phyloP scores from a whole-genome alignment of 257 asterid genomes.

The Orobanche coerulescens region DNA sequence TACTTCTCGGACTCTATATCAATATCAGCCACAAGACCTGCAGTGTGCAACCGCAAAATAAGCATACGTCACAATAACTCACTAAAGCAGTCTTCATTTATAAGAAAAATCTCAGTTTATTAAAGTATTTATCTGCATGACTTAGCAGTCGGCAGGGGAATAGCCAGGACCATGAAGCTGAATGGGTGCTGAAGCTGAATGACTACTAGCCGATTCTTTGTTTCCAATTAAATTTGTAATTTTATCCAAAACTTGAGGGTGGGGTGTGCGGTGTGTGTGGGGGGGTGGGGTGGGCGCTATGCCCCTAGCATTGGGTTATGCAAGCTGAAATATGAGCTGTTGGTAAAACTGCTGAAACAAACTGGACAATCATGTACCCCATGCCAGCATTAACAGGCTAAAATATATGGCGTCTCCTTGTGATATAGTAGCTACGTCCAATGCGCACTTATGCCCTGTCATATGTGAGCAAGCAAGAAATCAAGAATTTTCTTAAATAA shows the following conservation, averaged over 20 bases:
- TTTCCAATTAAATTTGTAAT: too few species aligned
- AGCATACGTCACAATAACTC: conserved; percentile 17
- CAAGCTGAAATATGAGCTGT: conserved; percentile 1
- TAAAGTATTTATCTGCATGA: conserved; percentile 13
- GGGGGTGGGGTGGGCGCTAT: too few species aligned
- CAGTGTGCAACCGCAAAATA: conserved; percentile 12
- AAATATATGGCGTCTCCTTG: conserved; percentile 63
- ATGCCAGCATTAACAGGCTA: conserved; percentile 88
- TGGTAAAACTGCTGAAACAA: conserved; percentile 10
- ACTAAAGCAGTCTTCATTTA: conserved; percentile 8
- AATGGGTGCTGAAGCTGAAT: too few species aligned
- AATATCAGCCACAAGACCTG: conserved; percentile 94
- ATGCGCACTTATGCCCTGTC: conserved; percentile 69
- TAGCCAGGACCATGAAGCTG: too few species aligned
- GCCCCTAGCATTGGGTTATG: conserved; percentile 19
- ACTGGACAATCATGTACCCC: conserved; percentile 53
- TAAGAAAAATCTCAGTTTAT: neutral
- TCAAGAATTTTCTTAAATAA: conserved; percentile 6
- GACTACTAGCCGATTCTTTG: too few species aligned
- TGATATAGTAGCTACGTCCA: conserved; percentile 76
- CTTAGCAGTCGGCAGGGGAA: too few species aligned
- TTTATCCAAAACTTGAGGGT: too few species aligned
- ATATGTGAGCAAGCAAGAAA: conserved; percentile 22
- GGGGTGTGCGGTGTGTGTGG: too few species aligned
- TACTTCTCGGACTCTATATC: conserved; percentile 96